phyloP scores from a whole-genome alignment of 768 basidiomycete species.

The Podaxis sp. region DNA sequence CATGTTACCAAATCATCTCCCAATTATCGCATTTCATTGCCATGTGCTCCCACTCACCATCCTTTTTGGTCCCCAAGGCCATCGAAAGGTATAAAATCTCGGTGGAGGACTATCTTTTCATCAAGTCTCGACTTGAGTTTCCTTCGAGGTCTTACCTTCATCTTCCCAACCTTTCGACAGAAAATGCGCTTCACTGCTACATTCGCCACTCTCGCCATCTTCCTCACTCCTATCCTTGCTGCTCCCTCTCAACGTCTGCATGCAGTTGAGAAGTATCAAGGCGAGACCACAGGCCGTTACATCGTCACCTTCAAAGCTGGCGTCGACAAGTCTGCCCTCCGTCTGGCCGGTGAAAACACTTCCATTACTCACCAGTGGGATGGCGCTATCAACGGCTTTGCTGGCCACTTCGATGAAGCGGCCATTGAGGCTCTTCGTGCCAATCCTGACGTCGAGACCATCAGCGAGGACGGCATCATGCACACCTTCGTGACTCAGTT shows the following conservation, averaged over 20 bases:
- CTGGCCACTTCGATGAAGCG: slow-evolving; percentile 19
- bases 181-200: slow-evolving; percentile 6
- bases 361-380: slow-evolving; percentile 12
- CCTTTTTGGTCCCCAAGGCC: neutral
- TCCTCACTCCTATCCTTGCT: slow-evolving; percentile 4
- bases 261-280: slow-evolving; percentile 17
- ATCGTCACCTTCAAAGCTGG: slow-evolving; percentile 18
- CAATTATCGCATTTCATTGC: neutral
- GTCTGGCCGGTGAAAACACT: neutral
- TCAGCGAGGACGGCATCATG: slow-evolving; percentile 29
- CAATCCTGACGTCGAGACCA: slow-evolving; percentile 23
- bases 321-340: slow-evolving; percentile 1
- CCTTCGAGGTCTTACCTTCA: neutral
- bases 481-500: slow-evolving; percentile 24
- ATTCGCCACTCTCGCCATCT: slow-evolving; percentile 10
- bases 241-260: slow-evolving; percentile 10
- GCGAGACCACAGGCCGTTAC: slow-evolving; percentile 14
- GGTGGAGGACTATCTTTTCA: neutral
- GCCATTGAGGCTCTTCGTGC: slow-evolving; percentile 22
- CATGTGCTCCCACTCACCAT: neutral
- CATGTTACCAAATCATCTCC: neutral
- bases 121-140: neutral
- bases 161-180: neutral
- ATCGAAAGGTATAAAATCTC: neutral
- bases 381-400: slow-evolving; percentile 17